phyloP scores from a whole-genome alignment of 208 protist genomes.

The Wallacemonas sp. region DNA sequence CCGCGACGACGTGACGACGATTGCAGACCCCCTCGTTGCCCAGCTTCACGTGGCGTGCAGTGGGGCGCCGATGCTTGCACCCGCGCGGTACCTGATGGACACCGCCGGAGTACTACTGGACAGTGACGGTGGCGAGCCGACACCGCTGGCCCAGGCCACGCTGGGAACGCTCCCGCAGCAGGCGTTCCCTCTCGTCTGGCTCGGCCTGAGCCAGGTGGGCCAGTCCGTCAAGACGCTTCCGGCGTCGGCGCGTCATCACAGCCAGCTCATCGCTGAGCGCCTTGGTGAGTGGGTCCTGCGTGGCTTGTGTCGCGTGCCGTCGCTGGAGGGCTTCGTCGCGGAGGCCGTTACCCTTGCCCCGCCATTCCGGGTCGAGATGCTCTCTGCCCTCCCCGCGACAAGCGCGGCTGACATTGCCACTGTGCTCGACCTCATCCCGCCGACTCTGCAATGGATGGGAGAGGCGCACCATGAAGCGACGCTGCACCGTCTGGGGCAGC shows the following conservation, averaged over 20 bases:
- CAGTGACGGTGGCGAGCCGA: background rate
- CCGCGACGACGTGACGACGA: background rate
- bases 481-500: constrained; percentile 20
- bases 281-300: constrained; percentile 1
- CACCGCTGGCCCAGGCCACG: no score
- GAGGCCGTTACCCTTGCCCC: constrained; percentile 5
- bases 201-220: background rate
- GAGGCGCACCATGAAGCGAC: constrained; percentile 17
- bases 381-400: constrained; percentile 18
- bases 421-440: constrained; percentile 25
- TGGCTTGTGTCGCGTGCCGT: background rate
- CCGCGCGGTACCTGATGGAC: constrained; percentile 9
- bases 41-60: constrained; percentile 13
- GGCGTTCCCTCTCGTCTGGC: background rate
- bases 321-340: background rate
- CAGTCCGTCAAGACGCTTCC: background rate
- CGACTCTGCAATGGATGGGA: constrained; percentile 6
- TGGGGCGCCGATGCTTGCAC: background rate
- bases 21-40: constrained; percentile 15
- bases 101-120: background rate
- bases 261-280: background rate
- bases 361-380: constrained; percentile 33
- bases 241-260: background rate
- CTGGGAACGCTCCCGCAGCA: background rate
- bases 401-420: constrained; percentile 19